phyloP scores from a whole-genome alignment of 805 yeast genomes.

The Novakomyces olei region DNA sequence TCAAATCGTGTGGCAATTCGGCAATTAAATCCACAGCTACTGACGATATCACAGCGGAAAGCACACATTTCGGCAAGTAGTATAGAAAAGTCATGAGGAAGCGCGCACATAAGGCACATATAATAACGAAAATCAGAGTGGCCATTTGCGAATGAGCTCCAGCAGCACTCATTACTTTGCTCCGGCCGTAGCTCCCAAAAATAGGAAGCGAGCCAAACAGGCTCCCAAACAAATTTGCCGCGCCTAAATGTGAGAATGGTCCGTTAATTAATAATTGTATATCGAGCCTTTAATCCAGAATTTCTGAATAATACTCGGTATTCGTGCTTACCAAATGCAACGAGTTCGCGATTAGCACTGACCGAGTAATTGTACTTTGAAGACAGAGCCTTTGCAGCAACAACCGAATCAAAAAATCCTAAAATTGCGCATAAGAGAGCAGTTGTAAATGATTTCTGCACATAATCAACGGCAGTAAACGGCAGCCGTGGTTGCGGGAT shows the following conservation, averaged over 20 bases:
- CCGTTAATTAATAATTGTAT: too few relatives aligned
- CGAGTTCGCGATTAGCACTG: constrained; percentile 72
- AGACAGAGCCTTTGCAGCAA: constrained; percentile 74
- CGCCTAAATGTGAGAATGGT: too few relatives aligned
- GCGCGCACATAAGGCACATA: constrained; percentile 43
- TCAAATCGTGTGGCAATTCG: constrained; percentile 63
- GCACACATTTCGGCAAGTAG: constrained; percentile 54
- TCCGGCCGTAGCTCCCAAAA: constrained; percentile 90
- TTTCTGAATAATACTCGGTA: too few relatives aligned
- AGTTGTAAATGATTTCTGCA: constrained; percentile 34
- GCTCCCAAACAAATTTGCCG: constrained; percentile 42
- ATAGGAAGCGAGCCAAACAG: constrained; percentile 52
- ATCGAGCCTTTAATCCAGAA: too few relatives aligned
- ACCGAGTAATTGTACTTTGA: constrained; percentile 36
- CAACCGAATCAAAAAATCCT: constrained; percentile 83
- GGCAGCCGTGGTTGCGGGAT: constrained; percentile 15
- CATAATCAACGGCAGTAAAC: not conserved
- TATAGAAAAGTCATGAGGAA: constrained; percentile 41
- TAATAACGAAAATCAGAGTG: constrained; percentile 63
- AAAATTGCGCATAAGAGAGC: constrained; percentile 60
- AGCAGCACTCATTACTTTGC: constrained; percentile 64
- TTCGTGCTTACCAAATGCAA: constrained; percentile 56
- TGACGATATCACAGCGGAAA: constrained; percentile 56
- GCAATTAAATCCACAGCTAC: constrained; percentile 60
- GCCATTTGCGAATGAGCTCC: constrained; percentile 73